Percentiles rank a stretch among this genome's conserved stretches.
These are phyloP conservation scores for Trametes maxima DNA, from an alignment of 768 basidiomycete genomes.

Conservation along the genomic window DNA sequence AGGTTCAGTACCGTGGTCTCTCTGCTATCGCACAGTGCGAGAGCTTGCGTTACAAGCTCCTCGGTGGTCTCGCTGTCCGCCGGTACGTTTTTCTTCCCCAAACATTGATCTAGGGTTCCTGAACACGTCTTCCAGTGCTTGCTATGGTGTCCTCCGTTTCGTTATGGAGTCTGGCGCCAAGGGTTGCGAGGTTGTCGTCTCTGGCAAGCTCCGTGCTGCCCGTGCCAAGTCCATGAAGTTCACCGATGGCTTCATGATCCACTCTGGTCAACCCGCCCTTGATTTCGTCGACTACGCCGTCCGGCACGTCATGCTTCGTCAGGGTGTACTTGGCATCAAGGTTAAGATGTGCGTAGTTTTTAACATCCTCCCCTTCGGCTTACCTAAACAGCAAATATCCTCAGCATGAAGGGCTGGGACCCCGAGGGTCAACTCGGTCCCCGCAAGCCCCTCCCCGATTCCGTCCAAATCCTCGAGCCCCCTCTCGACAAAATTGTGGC, in stretches of 20 bases:
- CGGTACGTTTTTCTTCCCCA: conserved; percentile 54
- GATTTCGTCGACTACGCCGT: conserved; percentile 99
- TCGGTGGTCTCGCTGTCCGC: conserved; percentile 98
- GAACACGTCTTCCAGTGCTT: conserved; percentile 57
- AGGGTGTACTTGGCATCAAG: conserved; percentile 99
- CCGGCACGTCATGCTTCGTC: conserved; percentile 95
- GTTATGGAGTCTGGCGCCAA: conserved; percentile 99
- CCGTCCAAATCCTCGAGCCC: conserved; percentile 87
- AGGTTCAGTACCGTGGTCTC: conserved; percentile 97
- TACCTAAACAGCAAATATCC: background rate
- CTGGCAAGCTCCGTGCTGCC: conserved; percentile 98
- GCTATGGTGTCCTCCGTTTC: conserved; percentile 99
- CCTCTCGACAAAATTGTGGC: conserved; percentile 88
- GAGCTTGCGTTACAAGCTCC: conserved; percentile 96
- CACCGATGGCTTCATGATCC: conserved; percentile 99
- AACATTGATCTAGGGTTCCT: background rate
- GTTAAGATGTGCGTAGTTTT: conserved; percentile 85
- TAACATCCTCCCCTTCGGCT: background rate
- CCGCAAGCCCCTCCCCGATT: conserved; percentile 92
- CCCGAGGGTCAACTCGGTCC: conserved; percentile 90
- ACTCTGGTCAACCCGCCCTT: conserved; percentile 95
- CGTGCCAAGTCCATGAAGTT: conserved; percentile 99
- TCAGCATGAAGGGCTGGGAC: conserved; percentile 95
- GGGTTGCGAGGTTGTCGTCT: conserved; percentile 99
- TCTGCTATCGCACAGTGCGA: conserved; percentile 99